A percentile compares a stretch with the other conserved stretches of the same genome.
Conservation (phyloP, 257 asterid genomes). For the Penstemon barbatus region DNA sequence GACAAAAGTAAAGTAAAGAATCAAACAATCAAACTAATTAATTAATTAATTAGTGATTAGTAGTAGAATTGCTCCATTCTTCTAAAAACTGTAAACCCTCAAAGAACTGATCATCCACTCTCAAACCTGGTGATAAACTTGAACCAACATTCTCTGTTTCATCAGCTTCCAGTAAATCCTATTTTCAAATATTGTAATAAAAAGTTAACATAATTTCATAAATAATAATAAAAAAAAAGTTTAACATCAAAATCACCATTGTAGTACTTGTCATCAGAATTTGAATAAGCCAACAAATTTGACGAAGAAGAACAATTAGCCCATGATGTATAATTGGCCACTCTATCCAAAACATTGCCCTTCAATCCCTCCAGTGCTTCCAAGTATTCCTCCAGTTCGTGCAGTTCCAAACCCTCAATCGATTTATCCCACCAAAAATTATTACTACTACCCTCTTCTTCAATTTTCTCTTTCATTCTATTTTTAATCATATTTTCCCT, state of each 20-base stretch:
- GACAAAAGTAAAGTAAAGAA: too few species aligned
- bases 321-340: slow-evolving; percentile 3
- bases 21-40: too few species aligned
- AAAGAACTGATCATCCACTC: too few species aligned
- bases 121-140: too few species aligned
- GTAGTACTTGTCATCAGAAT: background rate
- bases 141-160: too few species aligned
- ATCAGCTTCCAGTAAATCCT: too few species aligned
- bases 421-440: slow-evolving; percentile 44
- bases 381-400: slow-evolving; percentile 42
- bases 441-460: background rate
- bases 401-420: slow-evolving; percentile 34
- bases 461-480: background rate
- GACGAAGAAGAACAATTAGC: background rate
- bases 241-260: background rate
- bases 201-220: too few species aligned
- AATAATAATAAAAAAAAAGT: background rate
- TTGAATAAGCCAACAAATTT: background rate
- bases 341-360: slow-evolving; percentile 28
- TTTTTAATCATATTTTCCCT: background rate
- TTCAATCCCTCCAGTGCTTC: slow-evolving; percentile 37
- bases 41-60: too few species aligned
- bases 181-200: too few species aligned
- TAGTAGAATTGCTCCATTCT: too few species aligned
- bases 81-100: too few species aligned